These are phyloP conservation scores for Schwanniomyces etchellsii DNA, from an alignment of 1,139 yeast species.

Conservation along the genomic window DNA sequence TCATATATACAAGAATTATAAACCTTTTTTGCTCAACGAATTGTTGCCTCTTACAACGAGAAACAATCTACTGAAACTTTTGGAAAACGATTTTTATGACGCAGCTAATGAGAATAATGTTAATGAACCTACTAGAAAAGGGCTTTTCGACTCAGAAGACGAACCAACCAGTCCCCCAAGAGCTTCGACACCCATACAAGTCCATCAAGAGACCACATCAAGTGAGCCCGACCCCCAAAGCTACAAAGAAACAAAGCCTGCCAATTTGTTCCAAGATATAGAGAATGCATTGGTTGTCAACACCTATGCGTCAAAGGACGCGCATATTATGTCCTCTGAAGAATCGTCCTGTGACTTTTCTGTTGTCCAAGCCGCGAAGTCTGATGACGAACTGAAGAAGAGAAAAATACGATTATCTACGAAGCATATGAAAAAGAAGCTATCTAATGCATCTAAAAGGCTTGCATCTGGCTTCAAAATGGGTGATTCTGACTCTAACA, in stretches of 20 bases:
- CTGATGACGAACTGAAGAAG: too few species aligned
- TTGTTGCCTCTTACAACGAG: conserved; percentile 28
- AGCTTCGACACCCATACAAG: conserved; percentile 24
- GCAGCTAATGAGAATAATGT: conserved; percentile 2
- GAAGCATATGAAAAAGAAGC: too few species aligned
- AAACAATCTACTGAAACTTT: conserved; percentile 23
- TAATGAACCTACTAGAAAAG: conserved; percentile 8
- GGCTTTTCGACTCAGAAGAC: conserved; percentile 20
- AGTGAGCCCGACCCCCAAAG: neutral
- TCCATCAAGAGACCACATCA: conserved; percentile 9
- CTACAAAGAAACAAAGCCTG: neutral
- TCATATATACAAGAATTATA: conserved; percentile 43
- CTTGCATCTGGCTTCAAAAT: too few species aligned
- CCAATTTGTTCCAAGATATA: conserved; percentile 1
- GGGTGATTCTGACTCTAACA: too few species aligned
- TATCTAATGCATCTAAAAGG: too few species aligned
- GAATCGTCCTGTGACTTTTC: neutral
- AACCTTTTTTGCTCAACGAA: conserved; percentile 25
- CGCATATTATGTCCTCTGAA: conserved; percentile 4
- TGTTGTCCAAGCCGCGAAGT: too few species aligned
- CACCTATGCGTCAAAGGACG: conserved; percentile 9
- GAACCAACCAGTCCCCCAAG: conserved; percentile 16
- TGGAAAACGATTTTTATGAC: conserved; percentile 20
- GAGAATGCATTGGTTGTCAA: conserved; percentile 6
- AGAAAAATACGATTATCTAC: too few species aligned